Evolutionary conservation across 192 early-diverging fungal species (phyloP), one percentile per base, ranked within the genome.

Genomic region (Backusella liffmaniae): DNA sequence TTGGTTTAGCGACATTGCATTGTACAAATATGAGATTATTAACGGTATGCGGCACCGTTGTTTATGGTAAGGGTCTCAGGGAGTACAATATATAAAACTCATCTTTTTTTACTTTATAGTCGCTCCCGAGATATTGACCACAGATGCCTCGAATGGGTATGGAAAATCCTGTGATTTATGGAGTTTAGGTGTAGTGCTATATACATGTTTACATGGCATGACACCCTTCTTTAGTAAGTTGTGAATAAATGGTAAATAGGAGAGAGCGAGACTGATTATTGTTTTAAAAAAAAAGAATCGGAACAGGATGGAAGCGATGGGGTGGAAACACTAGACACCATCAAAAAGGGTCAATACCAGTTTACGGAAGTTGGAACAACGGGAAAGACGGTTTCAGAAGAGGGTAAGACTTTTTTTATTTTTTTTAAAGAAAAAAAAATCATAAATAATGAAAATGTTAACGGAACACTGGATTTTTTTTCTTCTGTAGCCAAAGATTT

Each of bases 151-250:
- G 16, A 26, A 42, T 44, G 41, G 39, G 0, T 74, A 74, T 66
- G 73, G 73, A 18, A 74, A 67, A 65, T 36, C 36, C 16, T 74
- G 73, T 13, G 97, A 99, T 76, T 86, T 99, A 86, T 99, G 97
- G 97, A 95, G 93, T 66, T 81, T 96, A 13, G 97, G 97, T 9
- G 96, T 97, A 0, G 95, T 98, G 49, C 89, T 96, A n/a, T 98
- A 97, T 81, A 93, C 97, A 72, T 92, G 92, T 66, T 85, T 98
- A 6, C 96, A 93, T 79, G 95, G 97, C 37, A 5, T 92, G 90
- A 94, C 94, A 29, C 97, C 97, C 32, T 98, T 98, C 79, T 18
- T 32, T 67, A 35, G 73, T 74, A 62, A 66, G 39, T 72, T 3
- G 9, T 10, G 30, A 9, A 51, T 29, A 10, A 13, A 46, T 72